Evolutionary conservation across 148 eudicot species (phyloP).

Genomic region (Spergularia marina): DNA sequence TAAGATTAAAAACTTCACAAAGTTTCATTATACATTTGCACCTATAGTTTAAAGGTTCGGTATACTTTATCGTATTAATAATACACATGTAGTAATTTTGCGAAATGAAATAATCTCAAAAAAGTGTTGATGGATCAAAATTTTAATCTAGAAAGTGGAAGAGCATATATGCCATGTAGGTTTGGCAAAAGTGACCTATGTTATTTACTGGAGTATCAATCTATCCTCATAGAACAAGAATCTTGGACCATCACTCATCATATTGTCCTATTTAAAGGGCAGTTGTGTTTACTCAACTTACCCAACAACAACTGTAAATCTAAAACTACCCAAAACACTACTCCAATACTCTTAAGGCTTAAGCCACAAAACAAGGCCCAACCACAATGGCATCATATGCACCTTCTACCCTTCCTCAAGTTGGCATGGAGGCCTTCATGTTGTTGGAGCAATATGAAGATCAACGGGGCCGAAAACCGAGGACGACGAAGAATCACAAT

Average conservation of each 20-base stretch:
- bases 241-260: not conserved
- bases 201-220: not conserved
- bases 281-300: not conserved
- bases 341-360: not conserved
- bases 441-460: slow-evolving; percentile 13
- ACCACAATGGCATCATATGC: slow-evolving; percentile 12
- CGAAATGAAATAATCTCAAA: no score
- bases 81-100: no score
- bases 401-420: slow-evolving; percentile 8
- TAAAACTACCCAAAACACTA: not conserved
- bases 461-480: slow-evolving; percentile 12
- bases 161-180: not conserved
- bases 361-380: not conserved
- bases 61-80: no score
- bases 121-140: no score
- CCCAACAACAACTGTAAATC: not conserved
- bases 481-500: not conserved
- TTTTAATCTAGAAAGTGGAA: not conserved
- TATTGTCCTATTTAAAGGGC: not conserved
- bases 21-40: no score
- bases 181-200: not conserved
- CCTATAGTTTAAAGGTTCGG: no score
- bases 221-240: slow-evolving; percentile 5
- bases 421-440: slow-evolving; percentile 17
- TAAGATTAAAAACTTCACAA: no score